Conservation (phyloP, 2,329 filamentous ascomycete species). For the Trichoderma cornu-damae region DNA sequence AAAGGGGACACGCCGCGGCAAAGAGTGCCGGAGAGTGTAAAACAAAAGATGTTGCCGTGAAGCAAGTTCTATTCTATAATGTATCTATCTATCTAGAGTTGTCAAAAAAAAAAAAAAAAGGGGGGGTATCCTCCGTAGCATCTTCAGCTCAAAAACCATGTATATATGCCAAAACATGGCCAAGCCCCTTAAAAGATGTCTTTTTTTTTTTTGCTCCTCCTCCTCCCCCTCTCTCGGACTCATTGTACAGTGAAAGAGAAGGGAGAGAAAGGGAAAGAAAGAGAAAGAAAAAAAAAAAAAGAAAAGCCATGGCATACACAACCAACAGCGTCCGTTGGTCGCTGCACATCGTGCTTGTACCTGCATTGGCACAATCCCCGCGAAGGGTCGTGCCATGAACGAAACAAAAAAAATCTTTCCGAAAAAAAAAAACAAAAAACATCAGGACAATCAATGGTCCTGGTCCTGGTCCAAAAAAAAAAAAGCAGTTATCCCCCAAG, state of each 20-base stretch:
- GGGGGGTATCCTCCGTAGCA: conserved; percentile 27
- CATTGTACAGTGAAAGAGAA: conserved; percentile 15
- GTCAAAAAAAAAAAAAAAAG: not conserved
- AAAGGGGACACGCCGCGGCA: too few species aligned
- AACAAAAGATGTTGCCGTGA: conserved; percentile 10
- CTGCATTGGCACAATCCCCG: conserved; percentile 3
- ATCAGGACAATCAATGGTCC: conserved; percentile 17
- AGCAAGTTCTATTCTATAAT: conserved; percentile 16
- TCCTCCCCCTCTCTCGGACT: not conserved
- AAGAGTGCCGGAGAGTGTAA: too few species aligned
- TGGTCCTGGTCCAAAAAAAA: conserved; percentile 4
- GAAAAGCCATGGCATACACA: not conserved
- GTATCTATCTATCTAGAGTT: conserved; percentile 17
- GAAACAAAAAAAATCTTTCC: conserved; percentile 20
- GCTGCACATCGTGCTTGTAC: not conserved
- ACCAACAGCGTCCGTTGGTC: conserved; percentile 13
- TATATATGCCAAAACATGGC: conserved; percentile 21
- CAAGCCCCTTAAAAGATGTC: conserved; percentile 23
- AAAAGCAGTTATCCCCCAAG: conserved; percentile 6
- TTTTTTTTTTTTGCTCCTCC: conserved; percentile 13
- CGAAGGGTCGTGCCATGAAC: conserved; percentile 16
- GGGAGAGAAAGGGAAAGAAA: conserved; percentile 1
- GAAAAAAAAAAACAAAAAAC: too few species aligned
- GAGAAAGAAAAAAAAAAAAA: not conserved
- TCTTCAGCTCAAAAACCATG: conserved; percentile 33